Base-by-base conservation (phyloP, 208 protist genomes). In the Crithidia sp. region DNA sequence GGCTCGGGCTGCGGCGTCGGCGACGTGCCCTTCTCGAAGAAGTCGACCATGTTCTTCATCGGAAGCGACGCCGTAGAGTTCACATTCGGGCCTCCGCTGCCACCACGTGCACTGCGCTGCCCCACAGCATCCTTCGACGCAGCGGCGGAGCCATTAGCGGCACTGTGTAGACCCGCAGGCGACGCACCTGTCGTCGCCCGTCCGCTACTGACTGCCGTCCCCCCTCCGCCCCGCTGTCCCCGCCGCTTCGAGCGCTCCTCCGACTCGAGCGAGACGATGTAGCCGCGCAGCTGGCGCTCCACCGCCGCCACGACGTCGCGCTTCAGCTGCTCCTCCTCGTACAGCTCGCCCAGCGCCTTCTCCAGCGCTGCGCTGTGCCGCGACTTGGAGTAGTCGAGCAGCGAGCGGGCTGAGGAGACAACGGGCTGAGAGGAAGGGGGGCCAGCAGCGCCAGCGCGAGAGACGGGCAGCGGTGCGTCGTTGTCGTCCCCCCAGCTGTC, bases 291-390 rank as follows among this genome's bases (percentile, higher is more conserved):
- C 74, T 88, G 79, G n/a, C 65, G 47, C 75, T 88, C 83, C 10
- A 88, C 79, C 5, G 83, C 83, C 19, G 71, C 40, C 16, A 81
- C 50, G 14, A 88, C 74, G 52, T 80, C 80, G 37, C 83, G 79
- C 56, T 75, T 88, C 67, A 88, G 76, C 52, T 71, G 36, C 68
- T 88, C 83, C 54, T 88, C 79, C 41, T 82, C 61, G 16, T 71
- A 44, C 4, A 88, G 47, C 44, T 68, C 71, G 2, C 13, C 43
- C 7, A 87, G 49, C 0, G 59, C 72, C 67, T 69, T 49, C 47
- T 67, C 44, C 28, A 62, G 6, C 9, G 65, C 60, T 2, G 44
- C 61, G 53, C 66, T 62, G n/a, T 56, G 4, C 19, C 52, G 62
- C n/a, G 68, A n/a, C 72, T 78, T 81, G 56, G 76, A 78, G 60